Conservation (phyloP, 345 rosid genomes). For the thale cress (Arabidopsis thaliana) region TAIR10.1 NC_003071.7:19347501-19348000, state of each 20-base stretch:
- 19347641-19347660: slow-evolving; percentile 73
- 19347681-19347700: slow-evolving; percentile 60
- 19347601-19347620: slow-evolving; percentile 76
- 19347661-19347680: slow-evolving; percentile 68
- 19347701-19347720: slow-evolving; percentile 71
- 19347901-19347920: slow-evolving; percentile 55
- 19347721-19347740: slow-evolving; percentile 60
- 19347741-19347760: slow-evolving; percentile 80
- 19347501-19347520: slow-evolving; percentile 40
- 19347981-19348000: slow-evolving; percentile 52
- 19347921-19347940: slow-evolving; percentile 70
- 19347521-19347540: slow-evolving; percentile 55
- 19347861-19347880: slow-evolving; percentile 82
- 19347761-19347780: slow-evolving; percentile 74
- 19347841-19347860: slow-evolving; percentile 55
- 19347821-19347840: slow-evolving; percentile 66
- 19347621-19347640: slow-evolving; percentile 67
- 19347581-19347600: slow-evolving; percentile 75
- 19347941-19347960: slow-evolving; percentile 66
- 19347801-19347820: slow-evolving; percentile 58
- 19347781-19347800: slow-evolving; percentile 72
- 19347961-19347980: slow-evolving; percentile 51
- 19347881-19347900: slow-evolving; percentile 61
- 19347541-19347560: slow-evolving; percentile 54
- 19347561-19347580: slow-evolving; percentile 80